Base-by-base conservation (phyloP, 2,329 filamentous ascomycete species). In the Aspergillus melleus region DNA sequence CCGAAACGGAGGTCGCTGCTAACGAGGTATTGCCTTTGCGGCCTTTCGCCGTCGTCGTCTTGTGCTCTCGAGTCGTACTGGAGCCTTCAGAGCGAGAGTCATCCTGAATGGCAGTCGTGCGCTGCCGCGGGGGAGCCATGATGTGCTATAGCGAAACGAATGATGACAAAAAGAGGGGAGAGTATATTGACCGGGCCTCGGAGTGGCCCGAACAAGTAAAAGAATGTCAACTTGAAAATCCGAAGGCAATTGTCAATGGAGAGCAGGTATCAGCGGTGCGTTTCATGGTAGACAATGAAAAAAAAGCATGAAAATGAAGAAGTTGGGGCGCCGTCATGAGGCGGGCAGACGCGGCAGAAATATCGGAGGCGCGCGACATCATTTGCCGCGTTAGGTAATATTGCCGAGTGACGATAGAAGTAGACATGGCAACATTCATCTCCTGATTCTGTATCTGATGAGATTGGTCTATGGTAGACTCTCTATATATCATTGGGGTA, bases 61-160 rank as follows among this genome's bases (percentile, higher is more conserved):
- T 74, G 51, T 69, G 69, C 59, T 78, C 76, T 65, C 72, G 75
- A 14, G 76, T 74, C 47, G 75, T 72, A 61, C 76, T 81, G 39
- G 79, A 80, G n/a, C 77, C 75, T 71, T 81, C 79, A 19, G 79
- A 80, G 60, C 79, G 72, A 26, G 78, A 79, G 66, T 81, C 80
- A 59, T 82, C 80, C 52, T 76, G 68, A 57, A 69, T 64, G 22
- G 73, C 70, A 29, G 73, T 63, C 52, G 73, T 71, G 55, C 79
- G 77, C 66, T 77, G 76, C 60, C 79, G 78, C 66, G 79, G 76
- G 65, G 80, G 79, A 60, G 79, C 74, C 79, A 81, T 81, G 62
- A 58, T 64, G 57, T 59, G 36, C 47, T 52, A 54, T 55, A 46
- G 58, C 49, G 62, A 52, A 26, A 49, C 32, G 52, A 49, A 52